Conservation (phyloP, 2,329 filamentous ascomycete genomes). For the Chalara sp. region DNA sequence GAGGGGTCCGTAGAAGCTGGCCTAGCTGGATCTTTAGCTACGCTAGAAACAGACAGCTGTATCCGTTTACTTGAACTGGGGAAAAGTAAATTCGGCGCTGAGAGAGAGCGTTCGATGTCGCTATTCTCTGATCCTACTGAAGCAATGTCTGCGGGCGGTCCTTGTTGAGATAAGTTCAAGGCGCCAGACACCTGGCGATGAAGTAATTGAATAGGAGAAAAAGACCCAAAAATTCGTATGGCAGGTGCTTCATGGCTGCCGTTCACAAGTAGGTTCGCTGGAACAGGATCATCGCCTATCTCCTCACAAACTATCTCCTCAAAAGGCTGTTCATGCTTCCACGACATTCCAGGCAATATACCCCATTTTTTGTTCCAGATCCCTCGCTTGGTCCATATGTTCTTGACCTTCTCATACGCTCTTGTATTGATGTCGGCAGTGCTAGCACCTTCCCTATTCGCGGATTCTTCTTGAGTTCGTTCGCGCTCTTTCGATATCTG, state of each 20-base stretch:
- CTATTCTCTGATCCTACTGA: slow-evolving; percentile 2
- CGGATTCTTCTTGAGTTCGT: slow-evolving; percentile 21
- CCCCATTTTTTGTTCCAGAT: slow-evolving; percentile 26
- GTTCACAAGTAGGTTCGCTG: slow-evolving; percentile 13
- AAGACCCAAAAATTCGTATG: slow-evolving; percentile 11
- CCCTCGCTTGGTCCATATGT: slow-evolving; percentile 21
- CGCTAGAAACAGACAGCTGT: slow-evolving; percentile 7
- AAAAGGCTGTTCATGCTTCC: slow-evolving; percentile 24
- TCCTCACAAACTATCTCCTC: slow-evolving; percentile 2
- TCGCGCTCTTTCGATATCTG: slow-evolving; percentile 21
- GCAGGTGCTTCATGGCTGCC: slow-evolving; percentile 12
- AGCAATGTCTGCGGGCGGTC: neutral
- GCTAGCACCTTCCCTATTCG: slow-evolving; percentile 10
- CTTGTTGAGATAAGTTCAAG: slow-evolving; percentile 5
- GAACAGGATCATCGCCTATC: slow-evolving; percentile 1
- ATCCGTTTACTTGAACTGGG: slow-evolving; percentile 7
- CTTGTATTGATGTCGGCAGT: slow-evolving; percentile 21
- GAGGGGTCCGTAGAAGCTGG: slow-evolving; percentile 9
- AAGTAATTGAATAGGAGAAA: slow-evolving; percentile 8
- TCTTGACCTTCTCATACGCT: slow-evolving; percentile 26
- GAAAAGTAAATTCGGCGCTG: neutral
- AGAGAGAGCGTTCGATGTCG: slow-evolving; percentile 2
- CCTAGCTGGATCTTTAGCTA: slow-evolving; percentile 10
- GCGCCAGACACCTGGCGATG: slow-evolving; percentile 3
- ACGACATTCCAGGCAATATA: slow-evolving; percentile 10